phyloP scores from a whole-genome alignment of 805 yeast genomes.

The Yamadazyma insecticola region DNA sequence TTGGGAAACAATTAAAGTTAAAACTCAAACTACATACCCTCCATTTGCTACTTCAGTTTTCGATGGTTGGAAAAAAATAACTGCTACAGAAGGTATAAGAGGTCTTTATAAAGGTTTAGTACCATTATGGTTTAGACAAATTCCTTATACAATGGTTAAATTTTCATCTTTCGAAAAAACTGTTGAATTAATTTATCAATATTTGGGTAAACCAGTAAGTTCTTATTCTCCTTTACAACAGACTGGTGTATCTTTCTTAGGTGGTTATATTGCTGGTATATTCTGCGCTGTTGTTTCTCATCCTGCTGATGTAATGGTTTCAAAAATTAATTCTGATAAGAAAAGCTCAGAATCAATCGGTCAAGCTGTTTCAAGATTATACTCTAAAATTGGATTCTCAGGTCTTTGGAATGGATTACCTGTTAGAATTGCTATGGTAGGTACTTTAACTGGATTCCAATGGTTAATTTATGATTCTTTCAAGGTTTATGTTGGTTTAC shows the following conservation, averaged over 20 bases:
- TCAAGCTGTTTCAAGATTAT: constrained; percentile 68
- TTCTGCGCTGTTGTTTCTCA: constrained; percentile 94
- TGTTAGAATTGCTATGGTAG: constrained; percentile 93
- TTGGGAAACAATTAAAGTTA: constrained; percentile 91
- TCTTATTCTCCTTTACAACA: constrained; percentile 73
- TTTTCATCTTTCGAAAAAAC: constrained; percentile 92
- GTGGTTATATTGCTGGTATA: constrained; percentile 97
- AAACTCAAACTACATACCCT: constrained; percentile 89
- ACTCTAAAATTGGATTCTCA: constrained; percentile 74
- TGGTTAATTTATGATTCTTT: constrained; percentile 96
- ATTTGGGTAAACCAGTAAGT: constrained; percentile 66
- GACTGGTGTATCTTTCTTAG: constrained; percentile 90
- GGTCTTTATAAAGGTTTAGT: constrained; percentile 84
- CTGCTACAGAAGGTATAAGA: constrained; percentile 62
- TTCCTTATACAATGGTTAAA: constrained; percentile 98
- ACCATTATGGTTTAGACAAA: constrained; percentile 94
- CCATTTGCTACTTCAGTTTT: constrained; percentile 64
- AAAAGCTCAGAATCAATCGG: constrained; percentile 61
- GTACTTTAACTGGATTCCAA: constrained; percentile 95
- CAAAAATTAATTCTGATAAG: constrained; percentile 78
- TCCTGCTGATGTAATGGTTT: constrained; percentile 99
- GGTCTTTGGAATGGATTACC: constrained; percentile 96
- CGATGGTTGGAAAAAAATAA: constrained; percentile 65
- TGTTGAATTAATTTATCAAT: constrained; percentile 72
- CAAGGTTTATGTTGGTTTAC: constrained; percentile 90